Percentiles rank a stretch among this genome's conserved stretches.
Conservation (phyloP, 805 yeast species). For the Ogataea allantospora region DNA sequence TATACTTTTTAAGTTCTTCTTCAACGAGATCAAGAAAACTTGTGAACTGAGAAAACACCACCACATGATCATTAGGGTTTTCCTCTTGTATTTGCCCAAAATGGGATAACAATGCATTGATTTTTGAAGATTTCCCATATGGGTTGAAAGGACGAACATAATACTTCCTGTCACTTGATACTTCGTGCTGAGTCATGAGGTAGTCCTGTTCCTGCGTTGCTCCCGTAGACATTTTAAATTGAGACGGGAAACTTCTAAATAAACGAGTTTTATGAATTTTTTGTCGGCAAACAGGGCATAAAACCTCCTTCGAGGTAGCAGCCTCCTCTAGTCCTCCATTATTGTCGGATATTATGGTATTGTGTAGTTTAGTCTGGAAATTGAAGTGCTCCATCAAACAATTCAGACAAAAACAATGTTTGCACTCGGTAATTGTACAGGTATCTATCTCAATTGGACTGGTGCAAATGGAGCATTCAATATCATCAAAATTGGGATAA, state of each 20-base stretch:
- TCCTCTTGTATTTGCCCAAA: conserved; percentile 52
- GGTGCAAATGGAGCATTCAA: conserved; percentile 85
- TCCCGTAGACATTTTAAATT: conserved; percentile 8
- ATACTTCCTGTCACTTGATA: conserved; percentile 18
- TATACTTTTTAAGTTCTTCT: conserved; percentile 46
- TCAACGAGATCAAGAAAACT: conserved; percentile 75
- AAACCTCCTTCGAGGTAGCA: conserved; percentile 26
- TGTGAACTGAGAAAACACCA: conserved; percentile 90
- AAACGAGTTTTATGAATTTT: conserved; percentile 49
- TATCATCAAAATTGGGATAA: conserved; percentile 38
- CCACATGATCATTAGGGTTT: conserved; percentile 66
- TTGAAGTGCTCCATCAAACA: conserved; percentile 76
- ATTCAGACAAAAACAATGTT: conserved; percentile 72
- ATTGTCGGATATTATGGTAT: conserved; percentile 1
- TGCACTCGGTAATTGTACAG: conserved; percentile 64
- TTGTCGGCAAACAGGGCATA: conserved; percentile 78
- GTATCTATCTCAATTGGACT: conserved; percentile 56
- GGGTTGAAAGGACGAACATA: conserved; percentile 45
- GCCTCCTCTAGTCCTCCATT: conserved; percentile 4
- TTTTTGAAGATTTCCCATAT: conserved; percentile 63
- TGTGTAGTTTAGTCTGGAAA: conserved; percentile 46
- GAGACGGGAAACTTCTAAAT: conserved; percentile 36
- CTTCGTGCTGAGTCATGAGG: conserved; percentile 13
- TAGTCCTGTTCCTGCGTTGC: neutral
- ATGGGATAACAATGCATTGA: conserved; percentile 64